A percentile compares a stretch with the other conserved stretches of the same genome.
Conservation (phyloP, 2,329 filamentous ascomycete genomes). For the Trichoderma breve region DNA sequence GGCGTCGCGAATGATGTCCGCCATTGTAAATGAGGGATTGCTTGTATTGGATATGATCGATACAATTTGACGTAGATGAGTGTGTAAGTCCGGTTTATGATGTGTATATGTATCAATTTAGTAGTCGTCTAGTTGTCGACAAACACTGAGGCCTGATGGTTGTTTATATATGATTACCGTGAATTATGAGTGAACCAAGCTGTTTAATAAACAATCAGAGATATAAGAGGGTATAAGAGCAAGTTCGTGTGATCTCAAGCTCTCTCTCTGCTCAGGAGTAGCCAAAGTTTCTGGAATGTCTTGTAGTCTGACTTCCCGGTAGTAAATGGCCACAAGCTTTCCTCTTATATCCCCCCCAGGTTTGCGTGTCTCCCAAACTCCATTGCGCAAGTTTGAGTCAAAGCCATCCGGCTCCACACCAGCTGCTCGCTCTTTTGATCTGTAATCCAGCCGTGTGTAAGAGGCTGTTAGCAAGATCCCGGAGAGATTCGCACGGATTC, state of each 20-base stretch:
- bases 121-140: not conserved
- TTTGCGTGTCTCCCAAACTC: not conserved
- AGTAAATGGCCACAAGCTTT: slow-evolving; percentile 14
- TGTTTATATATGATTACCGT: not conserved
- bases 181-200: not conserved
- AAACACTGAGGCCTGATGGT: not conserved
- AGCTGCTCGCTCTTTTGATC: slow-evolving; percentile 1
- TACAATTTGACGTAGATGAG: not conserved
- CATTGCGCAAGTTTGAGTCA: not conserved
- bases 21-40: slow-evolving; percentile 23
- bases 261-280: not conserved
- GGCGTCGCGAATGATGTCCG: slow-evolving; percentile 50
- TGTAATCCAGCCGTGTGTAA: not conserved
- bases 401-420: not conserved
- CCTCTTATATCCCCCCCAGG: not conserved
- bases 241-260: not conserved
- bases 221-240: not conserved
- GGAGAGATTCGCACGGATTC: slow-evolving; percentile 8
- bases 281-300: slow-evolving; percentile 22
- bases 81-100: not conserved
- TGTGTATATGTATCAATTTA: not conserved
- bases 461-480: not conserved
- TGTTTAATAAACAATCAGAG: not conserved
- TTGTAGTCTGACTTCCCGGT: not conserved
- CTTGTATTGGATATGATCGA: not conserved